phyloP scores from a whole-genome alignment of 768 basidiomycete species.

The Coprinopsis cinerea region DNA sequence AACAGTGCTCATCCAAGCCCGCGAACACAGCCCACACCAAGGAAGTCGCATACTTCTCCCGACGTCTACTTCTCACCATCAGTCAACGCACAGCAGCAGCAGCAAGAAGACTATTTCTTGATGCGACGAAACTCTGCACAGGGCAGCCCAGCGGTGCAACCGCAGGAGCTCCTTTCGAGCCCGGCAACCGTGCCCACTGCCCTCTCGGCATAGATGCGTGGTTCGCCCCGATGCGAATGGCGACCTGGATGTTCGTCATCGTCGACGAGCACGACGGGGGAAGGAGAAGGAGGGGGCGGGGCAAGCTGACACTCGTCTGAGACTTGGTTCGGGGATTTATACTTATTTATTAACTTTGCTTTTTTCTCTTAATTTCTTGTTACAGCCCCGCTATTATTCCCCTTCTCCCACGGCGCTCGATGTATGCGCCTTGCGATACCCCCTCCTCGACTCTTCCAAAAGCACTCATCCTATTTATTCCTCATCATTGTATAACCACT shows the following conservation, averaged over 20 bases:
- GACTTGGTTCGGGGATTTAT: not conserved
- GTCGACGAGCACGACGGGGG: not conserved
- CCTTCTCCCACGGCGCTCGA: not conserved
- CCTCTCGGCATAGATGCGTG: constrained; percentile 14
- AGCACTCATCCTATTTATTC: not conserved
- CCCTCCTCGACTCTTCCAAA: not conserved
- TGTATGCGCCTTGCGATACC: constrained; percentile 1
- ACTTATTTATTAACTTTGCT: constrained; percentile 2
- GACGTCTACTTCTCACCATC: constrained; percentile 18
- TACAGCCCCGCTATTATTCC: not conserved
- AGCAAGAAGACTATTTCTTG: constrained; percentile 17
- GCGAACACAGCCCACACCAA: constrained; percentile 2
- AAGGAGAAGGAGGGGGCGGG: not conserved
- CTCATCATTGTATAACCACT: not conserved
- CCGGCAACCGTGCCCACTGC: constrained; percentile 14
- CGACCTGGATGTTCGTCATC: not conserved
- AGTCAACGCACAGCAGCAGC: too few species aligned
- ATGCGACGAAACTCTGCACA: constrained; percentile 6
- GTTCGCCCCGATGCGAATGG: not conserved
- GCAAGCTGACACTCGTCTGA: not conserved
- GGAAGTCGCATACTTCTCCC: constrained; percentile 22
- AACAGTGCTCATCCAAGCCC: not conserved
- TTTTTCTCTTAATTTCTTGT: constrained; percentile 2
- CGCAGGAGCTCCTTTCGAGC: not conserved
- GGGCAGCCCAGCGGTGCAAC: constrained; percentile 1